phyloP scores from a whole-genome alignment of 1,284 basidiomycete genomes.

The Cryptococcus depauperatus region DNA sequence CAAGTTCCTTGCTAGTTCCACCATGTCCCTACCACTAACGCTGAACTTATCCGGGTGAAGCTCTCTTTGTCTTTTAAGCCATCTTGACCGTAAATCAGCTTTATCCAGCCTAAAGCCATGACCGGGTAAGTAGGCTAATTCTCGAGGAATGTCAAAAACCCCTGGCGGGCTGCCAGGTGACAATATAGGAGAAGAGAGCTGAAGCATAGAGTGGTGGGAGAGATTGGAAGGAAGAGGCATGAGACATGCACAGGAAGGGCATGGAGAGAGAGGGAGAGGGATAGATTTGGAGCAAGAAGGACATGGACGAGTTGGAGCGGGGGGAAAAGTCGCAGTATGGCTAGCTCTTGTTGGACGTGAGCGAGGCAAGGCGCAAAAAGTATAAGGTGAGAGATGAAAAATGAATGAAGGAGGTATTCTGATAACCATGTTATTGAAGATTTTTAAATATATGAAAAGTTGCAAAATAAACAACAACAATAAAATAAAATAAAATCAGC shows the following conservation, averaged over 20 bases:
- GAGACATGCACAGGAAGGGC: slow-evolving; percentile 31
- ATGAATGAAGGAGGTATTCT: background rate
- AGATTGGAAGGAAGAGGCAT: slow-evolving; percentile 33
- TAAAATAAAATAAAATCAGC: background rate
- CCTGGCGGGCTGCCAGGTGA: slow-evolving; percentile 1
- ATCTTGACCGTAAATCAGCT: slow-evolving; percentile 29
- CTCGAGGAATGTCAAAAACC: slow-evolving; percentile 22
- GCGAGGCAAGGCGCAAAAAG: too few species aligned
- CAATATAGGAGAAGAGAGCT: slow-evolving; percentile 22
- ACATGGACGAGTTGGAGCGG: slow-evolving; percentile 22
- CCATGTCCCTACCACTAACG: slow-evolving; percentile 18
- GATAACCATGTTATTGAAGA: background rate
- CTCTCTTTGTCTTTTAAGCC: slow-evolving; percentile 35
- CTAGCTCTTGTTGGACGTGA: background rate
- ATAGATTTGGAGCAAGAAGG: slow-evolving; percentile 25
- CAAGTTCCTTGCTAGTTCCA: slow-evolving; percentile 32
- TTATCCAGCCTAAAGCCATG: slow-evolving; percentile 36
- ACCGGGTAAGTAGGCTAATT: slow-evolving; percentile 26
- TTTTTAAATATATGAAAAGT: background rate
- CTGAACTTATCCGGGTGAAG: slow-evolving; percentile 42
- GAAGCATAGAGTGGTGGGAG: slow-evolving; percentile 37
- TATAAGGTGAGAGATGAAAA: background rate
- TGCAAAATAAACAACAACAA: background rate
- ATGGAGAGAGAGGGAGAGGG: slow-evolving; percentile 34
- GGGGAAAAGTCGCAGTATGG: background rate